Evolutionary conservation across 176 grass and related monocot genomes (phyloP).

Genomic region (Aechmea fasciata): DNA sequence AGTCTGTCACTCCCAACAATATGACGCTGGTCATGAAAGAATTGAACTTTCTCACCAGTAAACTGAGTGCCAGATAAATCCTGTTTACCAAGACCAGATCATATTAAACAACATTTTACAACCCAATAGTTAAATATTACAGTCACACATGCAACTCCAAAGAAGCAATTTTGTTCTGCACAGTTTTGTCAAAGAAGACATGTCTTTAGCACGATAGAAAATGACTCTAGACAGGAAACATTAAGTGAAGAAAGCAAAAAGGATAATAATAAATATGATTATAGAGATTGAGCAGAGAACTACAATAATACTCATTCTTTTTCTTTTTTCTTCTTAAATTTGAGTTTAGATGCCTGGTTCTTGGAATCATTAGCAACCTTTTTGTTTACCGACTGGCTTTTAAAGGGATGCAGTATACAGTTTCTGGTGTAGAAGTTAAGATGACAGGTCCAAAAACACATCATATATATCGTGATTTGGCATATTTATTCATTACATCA

Average conservation of each 20-base stretch:
- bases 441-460: too few relatives aligned
- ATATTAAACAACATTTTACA: neutral
- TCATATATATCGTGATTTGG: too few relatives aligned
- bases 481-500: too few relatives aligned
- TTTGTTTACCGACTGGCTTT: too few relatives aligned
- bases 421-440: too few relatives aligned
- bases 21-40: constrained; percentile 19
- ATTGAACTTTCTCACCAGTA: constrained; percentile 29
- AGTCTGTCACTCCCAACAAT: constrained; percentile 51
- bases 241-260: neutral
- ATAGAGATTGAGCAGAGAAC: too few relatives aligned
- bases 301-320: too few relatives aligned
- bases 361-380: too few relatives aligned
- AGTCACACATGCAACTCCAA: neutral
- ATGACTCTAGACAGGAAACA: neutral
- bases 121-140: neutral
- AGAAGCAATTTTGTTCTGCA: neutral
- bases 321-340: too few relatives aligned
- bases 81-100: constrained; percentile 34
- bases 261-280: too few relatives aligned
- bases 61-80: constrained; percentile 49
- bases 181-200: neutral
- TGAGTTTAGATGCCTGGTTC: too few relatives aligned
- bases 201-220: neutral
- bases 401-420: too few relatives aligned